Conservation (phyloP, 352 stramenopile genomes). For the Globisporangium canariense region DNA sequence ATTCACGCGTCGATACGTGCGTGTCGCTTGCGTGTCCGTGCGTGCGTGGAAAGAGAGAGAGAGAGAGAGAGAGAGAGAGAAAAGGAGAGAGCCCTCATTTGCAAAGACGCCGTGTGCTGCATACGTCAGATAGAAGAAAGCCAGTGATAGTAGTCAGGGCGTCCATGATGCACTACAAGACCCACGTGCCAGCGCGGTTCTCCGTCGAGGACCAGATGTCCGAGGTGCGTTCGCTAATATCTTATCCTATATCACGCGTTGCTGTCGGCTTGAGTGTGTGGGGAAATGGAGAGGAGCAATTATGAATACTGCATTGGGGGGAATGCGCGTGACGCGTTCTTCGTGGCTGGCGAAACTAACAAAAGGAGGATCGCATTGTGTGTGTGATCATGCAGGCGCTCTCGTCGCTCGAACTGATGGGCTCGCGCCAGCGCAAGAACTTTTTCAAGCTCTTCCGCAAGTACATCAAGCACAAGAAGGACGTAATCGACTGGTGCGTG, state of each 20-base stretch:
- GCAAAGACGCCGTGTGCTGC: neutral
- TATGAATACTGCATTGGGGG: too few species aligned
- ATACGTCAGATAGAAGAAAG: neutral
- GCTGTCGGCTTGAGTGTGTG: neutral
- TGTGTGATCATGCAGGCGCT: slow-evolving; percentile 38
- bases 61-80: neutral
- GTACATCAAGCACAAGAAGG: slow-evolving; percentile 83
- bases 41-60: neutral
- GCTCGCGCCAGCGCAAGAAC: slow-evolving; percentile 74
- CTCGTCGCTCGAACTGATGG: slow-evolving; percentile 77
- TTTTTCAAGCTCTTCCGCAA: slow-evolving; percentile 90
- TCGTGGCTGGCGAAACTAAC: neutral
- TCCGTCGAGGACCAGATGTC: slow-evolving; percentile 88
- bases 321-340: too few species aligned
- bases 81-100: neutral
- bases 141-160: neutral
- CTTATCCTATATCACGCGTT: neutral
- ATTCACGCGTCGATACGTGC: neutral
- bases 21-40: neutral
- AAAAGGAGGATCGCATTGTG: neutral
- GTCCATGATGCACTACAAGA: slow-evolving; percentile 81
- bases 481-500: slow-evolving; percentile 73
- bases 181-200: slow-evolving; percentile 78
- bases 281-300: too few species aligned
- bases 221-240: slow-evolving; percentile 37